phyloP scores from a whole-genome alignment of 164 flowering plant species.

The Nelumbo lutea region DNA sequence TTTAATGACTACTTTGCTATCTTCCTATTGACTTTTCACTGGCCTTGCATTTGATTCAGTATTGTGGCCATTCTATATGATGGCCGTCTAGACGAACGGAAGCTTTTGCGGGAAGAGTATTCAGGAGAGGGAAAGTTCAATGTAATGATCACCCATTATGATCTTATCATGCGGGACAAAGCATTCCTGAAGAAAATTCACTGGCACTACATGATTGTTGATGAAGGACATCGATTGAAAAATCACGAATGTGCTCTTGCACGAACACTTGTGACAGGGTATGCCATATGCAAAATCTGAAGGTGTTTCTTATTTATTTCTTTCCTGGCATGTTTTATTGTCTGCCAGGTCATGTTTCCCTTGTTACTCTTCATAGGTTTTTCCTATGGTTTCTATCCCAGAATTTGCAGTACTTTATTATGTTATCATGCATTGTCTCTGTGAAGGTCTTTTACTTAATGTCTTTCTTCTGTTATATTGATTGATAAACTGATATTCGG shows the following conservation, averaged over 20 bases:
- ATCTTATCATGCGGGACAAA: slow-evolving; percentile 94
- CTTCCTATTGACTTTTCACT: slow-evolving; percentile 1
- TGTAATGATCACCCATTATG: slow-evolving; percentile 96
- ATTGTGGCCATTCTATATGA: slow-evolving; percentile 83
- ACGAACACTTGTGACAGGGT: slow-evolving; percentile 65
- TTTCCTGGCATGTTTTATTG: not conserved
- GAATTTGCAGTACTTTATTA: not conserved
- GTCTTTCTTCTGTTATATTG: not conserved
- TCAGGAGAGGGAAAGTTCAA: slow-evolving; percentile 75
- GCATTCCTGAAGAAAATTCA: slow-evolving; percentile 77
- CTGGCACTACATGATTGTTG: slow-evolving; percentile 96
- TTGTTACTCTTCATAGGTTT: not conserved
- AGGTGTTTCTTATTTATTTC: not conserved
- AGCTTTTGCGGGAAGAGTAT: slow-evolving; percentile 70
- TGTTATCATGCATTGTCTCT: not conserved
- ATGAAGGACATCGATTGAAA: slow-evolving; percentile 97
- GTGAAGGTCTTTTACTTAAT: not conserved
- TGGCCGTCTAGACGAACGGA: slow-evolving; percentile 85
- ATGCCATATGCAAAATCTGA: slow-evolving; percentile 16
- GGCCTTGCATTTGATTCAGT: slow-evolving; percentile 36
- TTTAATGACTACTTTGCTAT: not conserved
- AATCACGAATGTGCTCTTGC: slow-evolving; percentile 88
- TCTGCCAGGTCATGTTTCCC: not conserved
- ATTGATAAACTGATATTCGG: not conserved
- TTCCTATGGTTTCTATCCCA: not conserved